Conservation (phyloP, 345 rosid genomes). For the Murraya paniculata region DNA sequence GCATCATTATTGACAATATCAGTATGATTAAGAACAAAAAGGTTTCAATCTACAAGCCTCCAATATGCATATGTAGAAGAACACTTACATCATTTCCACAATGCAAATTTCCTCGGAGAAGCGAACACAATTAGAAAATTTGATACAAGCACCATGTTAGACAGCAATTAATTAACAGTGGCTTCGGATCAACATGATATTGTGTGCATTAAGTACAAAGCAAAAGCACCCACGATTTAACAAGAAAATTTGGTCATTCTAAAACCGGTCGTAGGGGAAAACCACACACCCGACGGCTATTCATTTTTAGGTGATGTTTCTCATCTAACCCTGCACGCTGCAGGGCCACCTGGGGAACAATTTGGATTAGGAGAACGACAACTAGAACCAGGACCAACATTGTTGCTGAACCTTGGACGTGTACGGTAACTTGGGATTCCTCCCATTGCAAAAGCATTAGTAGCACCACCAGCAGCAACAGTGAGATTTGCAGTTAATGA, state of each 20-base stretch:
- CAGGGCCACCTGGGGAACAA: slow-evolving; percentile 74
- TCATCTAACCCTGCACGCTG: slow-evolving; percentile 87
- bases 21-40: not conserved
- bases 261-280: slow-evolving; percentile 21
- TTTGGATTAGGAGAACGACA: slow-evolving; percentile 79
- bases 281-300: slow-evolving; percentile 41
- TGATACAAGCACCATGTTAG: slow-evolving; percentile 32
- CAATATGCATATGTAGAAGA: not conserved
- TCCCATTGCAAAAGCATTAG: slow-evolving; percentile 64
- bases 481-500: slow-evolving; percentile 36
- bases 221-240: slow-evolving; percentile 37
- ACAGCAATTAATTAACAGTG: slow-evolving; percentile 30
- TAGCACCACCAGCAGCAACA: slow-evolving; percentile 29
- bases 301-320: slow-evolving; percentile 31
- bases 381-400: slow-evolving; percentile 73
- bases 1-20: not conserved
- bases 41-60: slow-evolving; percentile 1
- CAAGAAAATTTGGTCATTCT: slow-evolving; percentile 39
- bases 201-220: slow-evolving; percentile 32
- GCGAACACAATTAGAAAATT: slow-evolving; percentile 8
- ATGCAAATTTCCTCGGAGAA: slow-evolving; percentile 11
- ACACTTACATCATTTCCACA: not conserved
- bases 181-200: slow-evolving; percentile 16
- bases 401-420: slow-evolving; percentile 57
- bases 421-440: slow-evolving; percentile 59